Evolutionary conservation across 169 alveolate genomes (phyloP).

Genomic region (Cryptosporidium bovis): DNA sequence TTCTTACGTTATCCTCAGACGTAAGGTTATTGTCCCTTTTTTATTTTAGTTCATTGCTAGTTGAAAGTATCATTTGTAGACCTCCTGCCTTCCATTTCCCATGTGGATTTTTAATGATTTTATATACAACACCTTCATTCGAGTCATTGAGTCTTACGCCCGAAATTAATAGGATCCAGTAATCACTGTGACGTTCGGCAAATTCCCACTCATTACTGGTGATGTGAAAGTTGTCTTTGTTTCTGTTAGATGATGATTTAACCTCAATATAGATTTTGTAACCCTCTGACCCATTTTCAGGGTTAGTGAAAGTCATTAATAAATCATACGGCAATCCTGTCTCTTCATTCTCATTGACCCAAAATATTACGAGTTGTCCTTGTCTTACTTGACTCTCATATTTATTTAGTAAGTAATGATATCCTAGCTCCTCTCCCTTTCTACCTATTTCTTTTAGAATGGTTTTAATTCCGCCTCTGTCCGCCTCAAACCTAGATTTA

Average conservation of each 20-base stretch:
- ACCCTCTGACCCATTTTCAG: not conserved
- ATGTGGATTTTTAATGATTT: slow-evolving; percentile 27
- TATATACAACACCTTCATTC: slow-evolving; percentile 12
- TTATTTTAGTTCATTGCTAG: slow-evolving; percentile 3
- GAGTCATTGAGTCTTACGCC: slow-evolving; percentile 5
- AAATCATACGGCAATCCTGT: slow-evolving; percentile 64
- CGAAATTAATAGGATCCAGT: slow-evolving; percentile 36
- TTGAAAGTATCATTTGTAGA: slow-evolving; percentile 32
- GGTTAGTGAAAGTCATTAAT: not conserved
- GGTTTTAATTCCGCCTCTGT: too few relatives aligned
- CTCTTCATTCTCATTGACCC: slow-evolving; percentile 50
- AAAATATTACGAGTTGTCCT: not conserved
- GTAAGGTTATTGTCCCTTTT: slow-evolving; percentile 65
- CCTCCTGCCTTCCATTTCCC: slow-evolving; percentile 31
- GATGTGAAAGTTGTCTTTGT: slow-evolving; percentile 13
- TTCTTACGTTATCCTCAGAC: slow-evolving; percentile 4
- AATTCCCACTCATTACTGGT: slow-evolving; percentile 59
- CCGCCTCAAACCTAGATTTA: too few relatives aligned
- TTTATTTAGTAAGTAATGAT: slow-evolving; percentile 1
- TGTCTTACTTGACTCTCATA: not conserved
- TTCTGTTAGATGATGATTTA: slow-evolving; percentile 52
- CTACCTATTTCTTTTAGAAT: slow-evolving; percentile 27
- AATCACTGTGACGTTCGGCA: slow-evolving; percentile 18
- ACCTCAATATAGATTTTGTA: slow-evolving; percentile 33
- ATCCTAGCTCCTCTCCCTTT: slow-evolving; percentile 38